A percentile compares a stretch with the other conserved stretches of the same genome.
Evolutionary conservation across 2,329 filamentous ascomycete genomes (phyloP).

Genomic region (Aspergillus fischeri): DNA sequence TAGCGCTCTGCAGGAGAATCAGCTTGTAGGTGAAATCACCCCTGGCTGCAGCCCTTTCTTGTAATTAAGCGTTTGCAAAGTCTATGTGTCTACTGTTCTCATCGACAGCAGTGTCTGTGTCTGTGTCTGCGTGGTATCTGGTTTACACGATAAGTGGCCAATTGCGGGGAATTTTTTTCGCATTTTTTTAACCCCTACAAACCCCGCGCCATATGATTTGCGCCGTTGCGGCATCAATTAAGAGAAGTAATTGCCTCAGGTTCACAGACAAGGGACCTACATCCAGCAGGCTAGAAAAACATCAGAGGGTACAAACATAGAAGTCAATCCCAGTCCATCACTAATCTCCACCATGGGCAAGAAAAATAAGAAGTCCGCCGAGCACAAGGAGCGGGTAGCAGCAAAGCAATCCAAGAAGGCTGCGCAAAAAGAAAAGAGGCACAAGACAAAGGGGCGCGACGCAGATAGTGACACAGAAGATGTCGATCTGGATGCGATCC

Average conservation of each 20-base stretch:
- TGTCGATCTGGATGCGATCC: constrained; percentile 85
- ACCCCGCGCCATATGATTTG: neutral
- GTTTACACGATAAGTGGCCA: neutral
- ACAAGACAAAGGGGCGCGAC: constrained; percentile 61
- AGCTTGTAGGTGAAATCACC: neutral
- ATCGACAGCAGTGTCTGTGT: neutral
- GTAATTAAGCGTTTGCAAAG: neutral
- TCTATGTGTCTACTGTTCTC: neutral
- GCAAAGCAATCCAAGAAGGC: constrained; percentile 86
- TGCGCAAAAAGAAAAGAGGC: constrained; percentile 70
- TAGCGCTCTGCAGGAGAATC: neutral
- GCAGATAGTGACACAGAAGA: constrained; percentile 89
- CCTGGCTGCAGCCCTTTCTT: neutral
- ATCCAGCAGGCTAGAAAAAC: neutral
- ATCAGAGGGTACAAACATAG: neutral
- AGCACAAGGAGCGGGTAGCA: constrained; percentile 54
- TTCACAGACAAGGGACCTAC: neutral
- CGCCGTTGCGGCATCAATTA: neutral
- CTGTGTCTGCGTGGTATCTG: neutral
- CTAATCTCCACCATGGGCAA: constrained; percentile 40
- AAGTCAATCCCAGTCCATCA: neutral
- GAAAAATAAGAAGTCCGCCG: constrained; percentile 55
- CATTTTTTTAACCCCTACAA: constrained; percentile 1
- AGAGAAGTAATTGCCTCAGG: neutral
- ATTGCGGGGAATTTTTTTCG: constrained; percentile 1